phyloP scores from a whole-genome alignment of 306 rosid genomes.

The Dryas octopetala region DNA sequence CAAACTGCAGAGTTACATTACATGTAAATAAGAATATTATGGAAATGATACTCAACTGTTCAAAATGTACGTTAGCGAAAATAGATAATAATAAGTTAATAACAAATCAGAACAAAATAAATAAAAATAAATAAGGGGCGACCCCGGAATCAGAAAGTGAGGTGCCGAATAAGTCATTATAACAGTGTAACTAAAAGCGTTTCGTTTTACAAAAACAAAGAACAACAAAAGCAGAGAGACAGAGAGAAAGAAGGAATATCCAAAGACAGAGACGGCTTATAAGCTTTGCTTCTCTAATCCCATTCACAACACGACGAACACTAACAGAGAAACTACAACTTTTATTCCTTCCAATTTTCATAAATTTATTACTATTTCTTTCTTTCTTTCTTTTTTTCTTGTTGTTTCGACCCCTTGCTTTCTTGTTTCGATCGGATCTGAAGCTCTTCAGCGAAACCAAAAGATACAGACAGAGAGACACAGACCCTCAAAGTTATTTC shows the following conservation, averaged over 20 bases:
- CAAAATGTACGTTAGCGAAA: no score
- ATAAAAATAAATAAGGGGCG: neutral
- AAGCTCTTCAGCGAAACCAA: constrained; percentile 47
- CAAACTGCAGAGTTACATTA: no score
- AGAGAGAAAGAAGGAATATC: constrained; percentile 22
- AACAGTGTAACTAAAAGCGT: no score
- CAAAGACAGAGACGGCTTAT: constrained; percentile 37
- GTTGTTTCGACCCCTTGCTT: constrained; percentile 18
- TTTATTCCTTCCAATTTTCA: neutral
- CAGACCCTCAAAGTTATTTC: constrained; percentile 37
- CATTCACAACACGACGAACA: constrained; percentile 34
- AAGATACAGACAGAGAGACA: constrained; percentile 12
- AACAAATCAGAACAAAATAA: no score
- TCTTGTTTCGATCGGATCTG: constrained; percentile 77
- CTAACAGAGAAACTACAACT: constrained; percentile 16
- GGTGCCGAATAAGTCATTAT: constrained; percentile 17
- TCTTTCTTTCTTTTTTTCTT: constrained; percentile 31
- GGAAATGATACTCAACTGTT: no score
- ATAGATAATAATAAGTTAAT: no score
- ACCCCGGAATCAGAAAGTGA: constrained; percentile 13
- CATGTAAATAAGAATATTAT: no score
- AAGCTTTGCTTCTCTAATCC: constrained; percentile 41
- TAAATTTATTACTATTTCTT: constrained; percentile 20
- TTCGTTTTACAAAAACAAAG: constrained; percentile 23
- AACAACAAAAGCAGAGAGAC: constrained; percentile 21